These are phyloP conservation scores for Penicillium waksmanii DNA, from an alignment of 495 filamentous ascomycete genomes.

Conservation along the genomic window DNA sequence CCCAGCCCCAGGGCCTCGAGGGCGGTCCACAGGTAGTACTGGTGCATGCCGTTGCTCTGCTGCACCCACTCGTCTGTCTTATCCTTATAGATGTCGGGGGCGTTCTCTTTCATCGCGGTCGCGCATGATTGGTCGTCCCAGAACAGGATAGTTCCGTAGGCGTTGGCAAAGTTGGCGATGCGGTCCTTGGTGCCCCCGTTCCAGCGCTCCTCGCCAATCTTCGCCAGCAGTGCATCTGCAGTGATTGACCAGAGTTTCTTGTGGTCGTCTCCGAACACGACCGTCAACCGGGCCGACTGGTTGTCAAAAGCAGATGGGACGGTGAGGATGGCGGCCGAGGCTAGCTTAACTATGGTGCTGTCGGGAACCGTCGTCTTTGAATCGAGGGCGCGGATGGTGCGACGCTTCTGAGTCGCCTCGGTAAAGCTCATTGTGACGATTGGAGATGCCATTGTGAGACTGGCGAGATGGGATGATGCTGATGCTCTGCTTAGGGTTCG, in stretches of 20 bases:
- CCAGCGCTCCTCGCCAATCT: constrained; percentile 19
- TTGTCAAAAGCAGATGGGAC: constrained; percentile 2
- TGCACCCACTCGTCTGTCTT: constrained; percentile 38
- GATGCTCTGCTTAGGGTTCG: constrained; percentile 1
- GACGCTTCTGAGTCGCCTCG: constrained; percentile 4
- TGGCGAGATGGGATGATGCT: constrained; percentile 4
- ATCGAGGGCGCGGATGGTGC: constrained; percentile 3
- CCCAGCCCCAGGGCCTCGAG: constrained; percentile 43
- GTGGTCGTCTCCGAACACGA: constrained; percentile 41
- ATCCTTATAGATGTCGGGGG: constrained; percentile 29
- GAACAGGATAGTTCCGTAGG: constrained; percentile 44
- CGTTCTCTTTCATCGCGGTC: constrained; percentile 26
- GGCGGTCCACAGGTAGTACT: constrained; percentile 43
- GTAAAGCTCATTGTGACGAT: constrained; percentile 2
- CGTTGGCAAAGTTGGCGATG: constrained; percentile 31
- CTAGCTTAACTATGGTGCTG: constrained; percentile 6
- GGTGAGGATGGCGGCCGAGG: constrained; percentile 1
- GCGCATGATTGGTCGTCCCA: constrained; percentile 30
- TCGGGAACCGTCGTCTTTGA: constrained; percentile 5
- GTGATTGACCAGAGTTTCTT: constrained; percentile 43
- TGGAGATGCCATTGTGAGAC: constrained; percentile 4
- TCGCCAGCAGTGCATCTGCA: constrained; percentile 26
- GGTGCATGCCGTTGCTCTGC: constrained; percentile 45
- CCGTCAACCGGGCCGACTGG: constrained; percentile 27
- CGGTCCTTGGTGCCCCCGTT: constrained; percentile 18